Percentiles rank a stretch among this genome's conserved stretches.
Conservation (phyloP, 345 rosid species). For the Ailanthus altissimus region DNA sequence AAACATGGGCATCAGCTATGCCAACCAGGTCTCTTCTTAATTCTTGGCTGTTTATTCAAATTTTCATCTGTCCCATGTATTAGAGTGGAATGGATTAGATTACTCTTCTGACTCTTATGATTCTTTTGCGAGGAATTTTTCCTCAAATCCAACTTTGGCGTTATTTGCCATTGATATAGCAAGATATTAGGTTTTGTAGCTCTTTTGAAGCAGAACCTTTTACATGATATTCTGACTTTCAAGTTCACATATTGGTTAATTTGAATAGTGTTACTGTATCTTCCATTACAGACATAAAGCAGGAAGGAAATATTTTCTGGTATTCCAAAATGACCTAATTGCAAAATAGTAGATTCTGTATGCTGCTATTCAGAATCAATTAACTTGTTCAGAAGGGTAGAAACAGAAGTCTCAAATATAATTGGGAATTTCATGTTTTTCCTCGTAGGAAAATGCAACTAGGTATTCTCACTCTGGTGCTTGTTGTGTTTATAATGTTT, state of each 20-base stretch:
- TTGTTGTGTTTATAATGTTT: background rate
- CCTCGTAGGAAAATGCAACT: background rate
- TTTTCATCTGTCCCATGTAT: background rate
- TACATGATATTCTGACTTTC: background rate
- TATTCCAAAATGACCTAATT: background rate
- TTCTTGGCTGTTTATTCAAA: constrained; percentile 8
- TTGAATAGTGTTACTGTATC: background rate
- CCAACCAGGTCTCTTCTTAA: constrained; percentile 75
- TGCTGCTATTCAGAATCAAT: background rate
- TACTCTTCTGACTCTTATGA: background rate
- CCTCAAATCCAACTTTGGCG: background rate
- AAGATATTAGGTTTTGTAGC: background rate
- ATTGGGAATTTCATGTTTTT: background rate
- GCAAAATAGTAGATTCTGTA: background rate
- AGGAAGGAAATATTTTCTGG: constrained; percentile 4
- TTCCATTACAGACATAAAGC: background rate
- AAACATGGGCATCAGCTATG: constrained; percentile 99
- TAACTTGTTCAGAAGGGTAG: background rate
- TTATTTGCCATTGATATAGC: background rate
- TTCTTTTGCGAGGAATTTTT: background rate
- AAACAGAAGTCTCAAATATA: background rate
- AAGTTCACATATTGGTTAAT: background rate
- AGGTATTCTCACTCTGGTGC: background rate
- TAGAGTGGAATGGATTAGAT: background rate
- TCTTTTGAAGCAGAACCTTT: background rate